phyloP scores from a whole-genome alignment of 306 rosid species.

The Rosa chinensis region DNA sequence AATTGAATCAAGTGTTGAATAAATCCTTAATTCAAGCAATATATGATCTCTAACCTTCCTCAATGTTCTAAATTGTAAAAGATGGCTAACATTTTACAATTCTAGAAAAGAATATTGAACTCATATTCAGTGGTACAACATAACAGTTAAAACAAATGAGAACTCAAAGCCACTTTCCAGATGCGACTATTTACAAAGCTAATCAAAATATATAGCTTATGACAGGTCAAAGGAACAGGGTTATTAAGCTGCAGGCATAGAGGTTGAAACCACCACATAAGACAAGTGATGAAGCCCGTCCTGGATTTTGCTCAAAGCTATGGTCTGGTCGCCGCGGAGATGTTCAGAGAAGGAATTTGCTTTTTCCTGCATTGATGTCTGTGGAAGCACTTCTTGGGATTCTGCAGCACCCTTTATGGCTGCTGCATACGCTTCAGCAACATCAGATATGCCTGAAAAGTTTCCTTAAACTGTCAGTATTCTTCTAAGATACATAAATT shows the following conservation, averaged over 20 bases:
- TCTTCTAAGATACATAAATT: background rate
- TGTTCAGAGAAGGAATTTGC: constrained; percentile 59
- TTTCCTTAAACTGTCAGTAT: constrained; percentile 8
- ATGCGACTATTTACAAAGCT: constrained; percentile 36
- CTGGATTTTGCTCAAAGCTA: constrained; percentile 76
- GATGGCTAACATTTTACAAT: background rate
- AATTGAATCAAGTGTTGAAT: background rate
- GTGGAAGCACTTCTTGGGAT: constrained; percentile 52
- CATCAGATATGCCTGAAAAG: constrained; percentile 82
- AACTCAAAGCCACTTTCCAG: constrained; percentile 2
- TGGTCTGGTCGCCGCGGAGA: constrained; percentile 67
- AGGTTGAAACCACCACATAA: constrained; percentile 71
- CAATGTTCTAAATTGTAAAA: background rate
- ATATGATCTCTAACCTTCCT: background rate
- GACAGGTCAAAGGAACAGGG: background rate
- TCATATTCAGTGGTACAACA: constrained; percentile 16
- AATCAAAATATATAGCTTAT: constrained; percentile 18
- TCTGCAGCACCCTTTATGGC: constrained; percentile 71
- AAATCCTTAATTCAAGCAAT: background rate
- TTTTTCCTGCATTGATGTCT: constrained; percentile 62
- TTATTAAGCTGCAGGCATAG: constrained; percentile 65
- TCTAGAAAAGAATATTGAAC: background rate
- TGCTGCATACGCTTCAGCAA: constrained; percentile 76
- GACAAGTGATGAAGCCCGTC: constrained; percentile 82
- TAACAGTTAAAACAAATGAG: constrained; percentile 4